Conservation (phyloP, 2,329 filamentous ascomycete genomes). For the Aspergillus quadricinctus region DNA sequence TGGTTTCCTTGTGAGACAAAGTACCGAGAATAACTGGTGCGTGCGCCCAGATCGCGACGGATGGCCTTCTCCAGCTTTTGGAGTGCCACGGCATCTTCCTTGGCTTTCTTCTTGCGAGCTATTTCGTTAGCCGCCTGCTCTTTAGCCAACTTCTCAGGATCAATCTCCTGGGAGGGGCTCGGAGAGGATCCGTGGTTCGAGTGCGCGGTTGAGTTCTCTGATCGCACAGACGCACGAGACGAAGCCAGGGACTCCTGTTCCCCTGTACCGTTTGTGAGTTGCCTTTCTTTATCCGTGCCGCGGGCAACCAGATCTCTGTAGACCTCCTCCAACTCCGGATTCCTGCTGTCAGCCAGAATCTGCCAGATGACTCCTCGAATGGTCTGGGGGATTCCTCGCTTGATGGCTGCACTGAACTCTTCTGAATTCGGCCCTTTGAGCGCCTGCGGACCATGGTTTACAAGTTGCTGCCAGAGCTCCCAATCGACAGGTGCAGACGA, state of each 20-base stretch:
- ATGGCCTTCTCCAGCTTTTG: conserved; percentile 88
- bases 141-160: conserved; percentile 61
- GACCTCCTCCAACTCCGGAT: conserved; percentile 78
- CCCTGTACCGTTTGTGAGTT: conserved; percentile 53
- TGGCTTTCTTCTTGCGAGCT: conserved; percentile 72
- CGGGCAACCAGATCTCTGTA: conserved; percentile 77
- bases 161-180: conserved; percentile 58
- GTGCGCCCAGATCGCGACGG: conserved; percentile 80
- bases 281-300: conserved; percentile 74
- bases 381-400: conserved; percentile 86
- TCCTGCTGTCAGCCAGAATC: conserved; percentile 91
- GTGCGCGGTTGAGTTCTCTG: conserved; percentile 64
- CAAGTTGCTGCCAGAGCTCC: conserved; percentile 95
- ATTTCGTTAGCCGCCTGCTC: conserved; percentile 59
- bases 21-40: conserved; percentile 96
- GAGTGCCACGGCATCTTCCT: conserved; percentile 69
- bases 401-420: conserved; percentile 85
- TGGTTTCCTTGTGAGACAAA: conserved; percentile 86
- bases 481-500: conserved; percentile 76
- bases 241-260: conserved; percentile 66
- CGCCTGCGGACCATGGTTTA: conserved; percentile 87
- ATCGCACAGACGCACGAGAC: conserved; percentile 80
- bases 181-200: conserved; percentile 52
- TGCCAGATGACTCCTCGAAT: conserved; percentile 99
- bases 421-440: conserved; percentile 83